Conservation (phyloP, 23 red algal genomes). For the Agarophyton chilense region DNA sequence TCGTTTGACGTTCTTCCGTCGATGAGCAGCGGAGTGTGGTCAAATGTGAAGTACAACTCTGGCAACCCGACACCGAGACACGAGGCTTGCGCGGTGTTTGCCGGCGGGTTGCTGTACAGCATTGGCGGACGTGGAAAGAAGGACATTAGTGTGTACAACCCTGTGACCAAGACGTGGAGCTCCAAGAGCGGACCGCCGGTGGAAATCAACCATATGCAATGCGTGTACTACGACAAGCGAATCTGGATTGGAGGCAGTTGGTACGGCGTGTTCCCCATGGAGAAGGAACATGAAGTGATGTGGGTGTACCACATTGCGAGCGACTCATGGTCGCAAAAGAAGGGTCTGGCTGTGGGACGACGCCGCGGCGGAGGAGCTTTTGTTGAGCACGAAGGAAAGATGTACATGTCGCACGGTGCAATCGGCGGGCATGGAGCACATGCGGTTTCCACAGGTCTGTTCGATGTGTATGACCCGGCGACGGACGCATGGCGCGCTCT, state of each 20-base stretch:
- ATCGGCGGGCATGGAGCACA: conserved; percentile 70
- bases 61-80: conserved; percentile 12
- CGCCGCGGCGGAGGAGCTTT: conserved; percentile 60
- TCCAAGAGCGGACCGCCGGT: conserved; percentile 28
- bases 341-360: conserved; percentile 14
- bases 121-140: conserved; percentile 64
- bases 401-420: conserved; percentile 56
- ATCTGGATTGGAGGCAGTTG: conserved; percentile 57
- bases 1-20: neutral
- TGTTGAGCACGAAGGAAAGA: conserved; percentile 46
- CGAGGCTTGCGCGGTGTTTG: conserved; percentile 55
- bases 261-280: conserved; percentile 61
- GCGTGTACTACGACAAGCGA: conserved; percentile 17
- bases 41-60: conserved; percentile 9
- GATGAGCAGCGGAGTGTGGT: neutral
- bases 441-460: conserved; percentile 23
- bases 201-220: conserved; percentile 75
- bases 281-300: conserved; percentile 47
- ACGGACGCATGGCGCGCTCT: conserved; percentile 37
- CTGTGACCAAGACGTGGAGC: conserved; percentile 47
- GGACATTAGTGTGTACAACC: conserved; percentile 66
- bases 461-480: conserved; percentile 62
- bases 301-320: conserved; percentile 60
- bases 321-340: conserved; percentile 32
- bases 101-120: conserved; percentile 33